phyloP scores from a whole-genome alignment of 805 yeast genomes.

The Metahyphopichia silvanorum region DNA sequence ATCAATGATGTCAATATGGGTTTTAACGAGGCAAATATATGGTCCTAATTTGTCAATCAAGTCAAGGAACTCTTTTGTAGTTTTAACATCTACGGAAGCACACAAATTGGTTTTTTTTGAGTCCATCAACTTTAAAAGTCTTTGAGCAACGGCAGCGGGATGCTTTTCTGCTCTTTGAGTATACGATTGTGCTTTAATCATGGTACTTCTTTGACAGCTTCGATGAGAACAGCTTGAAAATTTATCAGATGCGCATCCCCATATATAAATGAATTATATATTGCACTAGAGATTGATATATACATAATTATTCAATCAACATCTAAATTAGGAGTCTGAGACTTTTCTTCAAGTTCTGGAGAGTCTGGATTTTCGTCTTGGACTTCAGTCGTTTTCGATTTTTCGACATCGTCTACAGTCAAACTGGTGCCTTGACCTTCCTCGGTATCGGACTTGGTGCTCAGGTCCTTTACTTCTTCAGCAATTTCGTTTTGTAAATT shows the following conservation, averaged over 20 bases:
- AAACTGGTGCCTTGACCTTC: not conserved
- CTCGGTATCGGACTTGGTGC: not conserved
- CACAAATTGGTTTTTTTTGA: constrained; percentile 83
- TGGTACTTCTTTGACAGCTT: too few relatives aligned
- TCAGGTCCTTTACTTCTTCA: constrained; percentile 1
- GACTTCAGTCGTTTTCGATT: too few relatives aligned
- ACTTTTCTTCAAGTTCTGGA: too few relatives aligned
- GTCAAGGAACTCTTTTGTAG: constrained; percentile 68
- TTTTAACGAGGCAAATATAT: constrained; percentile 83
- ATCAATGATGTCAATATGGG: constrained; percentile 89
- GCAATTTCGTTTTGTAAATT: constrained; percentile 18
- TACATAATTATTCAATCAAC: too few relatives aligned
- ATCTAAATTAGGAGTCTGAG: too few relatives aligned
- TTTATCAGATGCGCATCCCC: too few relatives aligned
- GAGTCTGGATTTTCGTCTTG: too few relatives aligned
- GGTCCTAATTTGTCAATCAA: constrained; percentile 86
- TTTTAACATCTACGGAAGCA: constrained; percentile 88
- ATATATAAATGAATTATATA: too few relatives aligned
- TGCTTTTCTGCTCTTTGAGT: constrained; percentile 68
- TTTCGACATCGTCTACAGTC: too few relatives aligned
- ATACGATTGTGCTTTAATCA: constrained; percentile 43
- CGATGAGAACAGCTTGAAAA: too few relatives aligned
- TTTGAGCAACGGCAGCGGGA: constrained; percentile 73
- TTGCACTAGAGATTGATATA: too few relatives aligned
- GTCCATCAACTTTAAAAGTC: constrained; percentile 72